phyloP scores from a whole-genome alignment of 345 rosid genomes.

The Dovyalis caffra region DNA sequence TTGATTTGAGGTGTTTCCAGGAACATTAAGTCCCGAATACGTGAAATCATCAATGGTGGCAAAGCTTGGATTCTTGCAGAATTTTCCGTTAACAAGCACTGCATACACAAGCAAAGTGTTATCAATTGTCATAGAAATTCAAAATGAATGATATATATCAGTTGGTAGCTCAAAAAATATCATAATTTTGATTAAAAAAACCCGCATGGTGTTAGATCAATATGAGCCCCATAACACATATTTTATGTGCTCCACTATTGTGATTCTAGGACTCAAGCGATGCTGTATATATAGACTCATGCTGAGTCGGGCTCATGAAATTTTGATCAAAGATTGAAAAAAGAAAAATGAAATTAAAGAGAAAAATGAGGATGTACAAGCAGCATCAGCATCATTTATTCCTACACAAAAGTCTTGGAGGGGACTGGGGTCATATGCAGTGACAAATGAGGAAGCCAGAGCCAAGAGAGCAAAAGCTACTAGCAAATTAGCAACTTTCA shows the following conservation, averaged over 20 bases:
- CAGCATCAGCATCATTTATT: not conserved
- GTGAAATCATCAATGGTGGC: conserved; percentile 12
- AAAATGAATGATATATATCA: not conserved
- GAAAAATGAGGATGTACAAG: not conserved
- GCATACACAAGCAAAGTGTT: not conserved
- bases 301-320: no score
- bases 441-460: not conserved
- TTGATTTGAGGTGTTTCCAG: not conserved
- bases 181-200: not conserved
- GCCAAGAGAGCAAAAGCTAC: not conserved
- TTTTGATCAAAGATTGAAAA: not conserved
- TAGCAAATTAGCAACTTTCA: not conserved
- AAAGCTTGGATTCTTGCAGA: conserved; percentile 17
- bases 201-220: not conserved
- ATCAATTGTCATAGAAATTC: not conserved
- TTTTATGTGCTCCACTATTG: not conserved
- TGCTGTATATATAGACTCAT: no score
- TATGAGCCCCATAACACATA: not conserved
- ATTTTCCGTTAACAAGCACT: conserved; percentile 24
- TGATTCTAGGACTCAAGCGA: no score
- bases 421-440: conserved; percentile 18
- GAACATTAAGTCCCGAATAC: conserved; percentile 17
- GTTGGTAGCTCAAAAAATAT: not conserved
- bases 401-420: conserved; percentile 15
- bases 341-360: not conserved